Percentiles rank a stretch among this genome's conserved stretches.
phyloP scores from a whole-genome alignment of 805 yeast species.

The Kluyveromyces wickerhamii region DNA sequence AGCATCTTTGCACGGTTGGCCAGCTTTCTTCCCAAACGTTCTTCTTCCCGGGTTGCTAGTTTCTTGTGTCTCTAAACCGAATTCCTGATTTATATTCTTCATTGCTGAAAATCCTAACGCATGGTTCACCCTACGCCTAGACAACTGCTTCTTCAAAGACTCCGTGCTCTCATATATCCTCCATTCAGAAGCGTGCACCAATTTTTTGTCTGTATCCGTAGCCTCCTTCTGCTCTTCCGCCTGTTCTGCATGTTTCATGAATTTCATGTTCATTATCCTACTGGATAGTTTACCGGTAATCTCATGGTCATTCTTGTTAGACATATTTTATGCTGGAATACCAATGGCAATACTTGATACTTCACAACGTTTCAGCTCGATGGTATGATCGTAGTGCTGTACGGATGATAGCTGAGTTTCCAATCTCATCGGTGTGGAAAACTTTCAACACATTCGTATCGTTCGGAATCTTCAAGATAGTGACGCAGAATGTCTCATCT shows the following conservation, averaged over 20 bases:
- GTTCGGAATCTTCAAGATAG: too few species aligned
- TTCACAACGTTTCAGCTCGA: too few species aligned
- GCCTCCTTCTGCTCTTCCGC: conserved; percentile 28
- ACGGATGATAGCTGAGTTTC: too few species aligned
- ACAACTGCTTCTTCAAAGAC: neutral
- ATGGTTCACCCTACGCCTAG: neutral
- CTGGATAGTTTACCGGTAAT: conserved; percentile 43
- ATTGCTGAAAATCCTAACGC: conserved; percentile 16
- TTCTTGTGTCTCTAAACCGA: neutral
- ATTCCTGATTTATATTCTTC: conserved; percentile 16
- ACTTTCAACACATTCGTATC: too few species aligned
- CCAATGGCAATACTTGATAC: too few species aligned
- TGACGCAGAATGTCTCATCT: too few species aligned
- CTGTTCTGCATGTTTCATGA: conserved; percentile 44
- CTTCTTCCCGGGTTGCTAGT: conserved; percentile 16
- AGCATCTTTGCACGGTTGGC: neutral
- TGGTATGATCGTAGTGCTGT: too few species aligned
- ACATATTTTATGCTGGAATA: too few species aligned
- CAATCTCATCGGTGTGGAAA: too few species aligned
- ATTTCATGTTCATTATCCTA: conserved; percentile 80
- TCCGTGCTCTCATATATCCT: conserved; percentile 18
- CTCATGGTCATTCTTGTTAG: too few species aligned
- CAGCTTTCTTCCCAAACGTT: neutral
- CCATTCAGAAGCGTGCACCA: conserved; percentile 37
- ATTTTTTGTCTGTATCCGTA: conserved; percentile 31